These are phyloP conservation scores for Agrostemma githago DNA, from an alignment of 148 eudicot genomes.

Conservation along the genomic window DNA sequence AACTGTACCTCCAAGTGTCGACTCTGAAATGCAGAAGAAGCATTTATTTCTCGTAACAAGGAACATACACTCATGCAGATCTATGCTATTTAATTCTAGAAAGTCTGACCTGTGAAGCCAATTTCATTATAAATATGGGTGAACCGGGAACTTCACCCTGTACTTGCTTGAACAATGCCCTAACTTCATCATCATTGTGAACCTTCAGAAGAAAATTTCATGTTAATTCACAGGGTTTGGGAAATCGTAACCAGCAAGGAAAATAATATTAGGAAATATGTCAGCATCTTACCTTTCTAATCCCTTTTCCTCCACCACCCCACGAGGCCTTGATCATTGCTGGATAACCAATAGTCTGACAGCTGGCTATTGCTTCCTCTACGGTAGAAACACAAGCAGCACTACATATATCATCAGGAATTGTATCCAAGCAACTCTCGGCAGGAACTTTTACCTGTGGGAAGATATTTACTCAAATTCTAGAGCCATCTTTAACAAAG, in stretches of 20 bases:
- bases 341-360: constrained; percentile 92
- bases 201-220: constrained; percentile 44
- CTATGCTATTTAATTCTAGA: constrained; percentile 11
- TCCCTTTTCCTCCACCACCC: constrained; percentile 99
- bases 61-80: constrained; percentile 3
- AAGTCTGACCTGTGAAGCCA: constrained; percentile 89
- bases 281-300: constrained; percentile 71
- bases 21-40: constrained; percentile 49
- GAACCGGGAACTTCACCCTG: constrained; percentile 99
- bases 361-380: constrained; percentile 93
- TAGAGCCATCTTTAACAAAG: background rate
- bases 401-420: constrained; percentile 77
- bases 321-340: constrained; percentile 99
- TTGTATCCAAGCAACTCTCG: constrained; percentile 66
- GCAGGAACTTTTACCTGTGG: constrained; percentile 80
- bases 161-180: constrained; percentile 96
- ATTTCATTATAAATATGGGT: constrained; percentile 95
- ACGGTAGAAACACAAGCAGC: constrained; percentile 86
- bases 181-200: constrained; percentile 95
- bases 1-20: constrained; percentile 98
- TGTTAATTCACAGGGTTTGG: background rate
- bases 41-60: background rate
- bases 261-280: background rate
- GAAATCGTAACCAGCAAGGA: background rate
- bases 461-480: background rate